phyloP scores from a whole-genome alignment of 352 stramenopile genomes.

The Phytophthora megakarya region DNA sequence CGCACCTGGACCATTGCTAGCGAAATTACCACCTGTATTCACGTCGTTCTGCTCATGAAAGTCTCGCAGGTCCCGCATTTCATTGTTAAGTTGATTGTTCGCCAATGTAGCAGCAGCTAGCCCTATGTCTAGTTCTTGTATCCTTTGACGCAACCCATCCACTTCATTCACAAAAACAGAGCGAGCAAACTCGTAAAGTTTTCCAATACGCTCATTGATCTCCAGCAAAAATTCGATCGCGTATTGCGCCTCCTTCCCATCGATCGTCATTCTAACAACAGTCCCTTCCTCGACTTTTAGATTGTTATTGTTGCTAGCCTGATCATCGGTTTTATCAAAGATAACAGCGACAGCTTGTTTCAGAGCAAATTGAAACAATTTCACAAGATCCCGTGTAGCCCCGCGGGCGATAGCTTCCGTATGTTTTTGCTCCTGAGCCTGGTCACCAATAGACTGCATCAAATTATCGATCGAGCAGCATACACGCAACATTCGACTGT shows the following conservation, averaged over 20 bases:
- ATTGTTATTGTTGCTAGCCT: slow-evolving; percentile 7
- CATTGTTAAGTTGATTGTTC: slow-evolving; percentile 43
- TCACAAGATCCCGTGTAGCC: slow-evolving; percentile 46
- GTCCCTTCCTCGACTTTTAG: background rate
- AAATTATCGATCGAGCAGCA: slow-evolving; percentile 75
- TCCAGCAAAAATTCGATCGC: slow-evolving; percentile 50
- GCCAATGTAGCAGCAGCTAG: slow-evolving; percentile 5
- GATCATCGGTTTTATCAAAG: slow-evolving; percentile 21
- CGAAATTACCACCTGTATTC: slow-evolving; percentile 14
- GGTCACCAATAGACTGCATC: slow-evolving; percentile 55
- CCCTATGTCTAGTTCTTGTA: slow-evolving; percentile 20
- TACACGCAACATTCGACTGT: slow-evolving; percentile 62
- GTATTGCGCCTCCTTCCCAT: slow-evolving; percentile 48
- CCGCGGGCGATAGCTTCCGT: slow-evolving; percentile 49
- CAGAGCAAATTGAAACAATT: slow-evolving; percentile 55
- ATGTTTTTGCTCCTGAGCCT: slow-evolving; percentile 55
- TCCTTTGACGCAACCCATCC: slow-evolving; percentile 12
- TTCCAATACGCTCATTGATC: slow-evolving; percentile 44
- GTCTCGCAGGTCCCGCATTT: slow-evolving; percentile 49
- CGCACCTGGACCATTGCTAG: background rate
- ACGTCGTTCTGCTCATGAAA: slow-evolving; percentile 45
- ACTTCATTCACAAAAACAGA: slow-evolving; percentile 42
- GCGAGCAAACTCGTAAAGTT: slow-evolving; percentile 46
- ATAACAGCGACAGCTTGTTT: slow-evolving; percentile 43
- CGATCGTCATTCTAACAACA: slow-evolving; percentile 10